Percentiles rank a stretch among this genome's conserved stretches.
phyloP scores from a whole-genome alignment of 495 filamentous ascomycete species.

The Hyphodiscus hymeniophilus region DNA sequence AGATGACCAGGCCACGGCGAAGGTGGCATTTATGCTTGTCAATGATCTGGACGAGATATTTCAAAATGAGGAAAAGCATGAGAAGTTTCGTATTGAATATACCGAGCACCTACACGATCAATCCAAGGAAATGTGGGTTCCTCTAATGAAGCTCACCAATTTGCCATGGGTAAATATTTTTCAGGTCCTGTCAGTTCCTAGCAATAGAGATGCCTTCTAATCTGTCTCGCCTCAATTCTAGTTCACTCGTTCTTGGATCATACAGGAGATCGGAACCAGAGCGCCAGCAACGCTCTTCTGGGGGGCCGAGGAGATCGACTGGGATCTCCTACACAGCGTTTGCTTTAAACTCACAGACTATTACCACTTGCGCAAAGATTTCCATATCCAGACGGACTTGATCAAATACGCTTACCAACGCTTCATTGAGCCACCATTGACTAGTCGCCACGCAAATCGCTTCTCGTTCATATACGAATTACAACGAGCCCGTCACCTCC shows the following conservation, averaged over 20 bases:
- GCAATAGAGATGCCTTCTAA: constrained; percentile 4
- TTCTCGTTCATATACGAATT: constrained; percentile 25
- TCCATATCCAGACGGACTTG: constrained; percentile 15
- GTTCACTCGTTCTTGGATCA: constrained; percentile 21
- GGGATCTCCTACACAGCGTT: constrained; percentile 11
- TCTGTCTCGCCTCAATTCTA: constrained; percentile 4
- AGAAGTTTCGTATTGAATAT: constrained; percentile 10
- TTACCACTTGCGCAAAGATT: constrained; percentile 20
- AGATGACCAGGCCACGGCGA: constrained; percentile 1
- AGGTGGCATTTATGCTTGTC: constrained; percentile 8
- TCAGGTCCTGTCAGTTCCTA: too few relatives aligned
- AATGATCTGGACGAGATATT: constrained; percentile 7
- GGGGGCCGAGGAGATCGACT: constrained; percentile 15
- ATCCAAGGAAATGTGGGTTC: constrained; percentile 4
- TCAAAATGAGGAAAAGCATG: constrained; percentile 5
- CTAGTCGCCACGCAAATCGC: constrained; percentile 22
- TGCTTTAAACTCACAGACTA: constrained; percentile 13
- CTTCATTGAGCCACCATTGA: constrained; percentile 19
- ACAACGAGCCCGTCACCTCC: constrained; percentile 20
- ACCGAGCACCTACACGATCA: constrained; percentile 3
- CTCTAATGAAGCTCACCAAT: constrained; percentile 7
- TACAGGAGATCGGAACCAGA: constrained; percentile 20
- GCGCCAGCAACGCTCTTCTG: constrained; percentile 21
- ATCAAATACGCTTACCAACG: constrained; percentile 22
- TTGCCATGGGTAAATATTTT: constrained; percentile 5